These are phyloP conservation scores for Termitomyces sp. DNA, from an alignment of 768 basidiomycete genomes.

Conservation along the genomic window DNA sequence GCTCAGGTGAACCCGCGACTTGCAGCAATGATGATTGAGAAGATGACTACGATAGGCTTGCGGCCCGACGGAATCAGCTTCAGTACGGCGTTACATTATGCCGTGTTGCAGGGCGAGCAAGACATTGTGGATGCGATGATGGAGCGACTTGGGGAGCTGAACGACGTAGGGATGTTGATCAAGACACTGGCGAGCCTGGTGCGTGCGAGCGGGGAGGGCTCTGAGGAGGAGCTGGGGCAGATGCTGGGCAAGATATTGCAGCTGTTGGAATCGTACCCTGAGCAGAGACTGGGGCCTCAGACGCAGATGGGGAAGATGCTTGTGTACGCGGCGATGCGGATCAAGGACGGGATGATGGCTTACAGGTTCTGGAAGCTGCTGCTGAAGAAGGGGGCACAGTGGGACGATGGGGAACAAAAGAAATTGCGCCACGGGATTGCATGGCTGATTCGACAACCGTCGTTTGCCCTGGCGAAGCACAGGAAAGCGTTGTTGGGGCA, in stretches of 20 bases:
- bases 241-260: slow-evolving; percentile 37
- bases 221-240: slow-evolving; percentile 17
- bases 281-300: slow-evolving; percentile 30
- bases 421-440: slow-evolving; percentile 36
- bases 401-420: slow-evolving; percentile 42
- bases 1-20: slow-evolving; percentile 40
- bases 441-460: slow-evolving; percentile 20
- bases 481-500: slow-evolving; percentile 24
- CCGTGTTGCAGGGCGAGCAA: slow-evolving; percentile 37
- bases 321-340: slow-evolving; percentile 41
- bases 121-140: slow-evolving; percentile 40
- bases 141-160: slow-evolving; percentile 27
- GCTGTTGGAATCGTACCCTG: slow-evolving; percentile 32
- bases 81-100: slow-evolving; percentile 59
- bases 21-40: slow-evolving; percentile 42
- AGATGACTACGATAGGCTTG: slow-evolving; percentile 44
- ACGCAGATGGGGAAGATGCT: slow-evolving; percentile 47
- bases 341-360: slow-evolving; percentile 44
- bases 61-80: slow-evolving; percentile 49
- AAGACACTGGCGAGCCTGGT: slow-evolving; percentile 48
- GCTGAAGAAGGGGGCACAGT: slow-evolving; percentile 37
- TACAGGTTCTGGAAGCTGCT: slow-evolving; percentile 55
- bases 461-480: slow-evolving; percentile 11
- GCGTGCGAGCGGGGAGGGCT: slow-evolving; percentile 32
- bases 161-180: slow-evolving; percentile 30